These are phyloP conservation scores for Oryza coarctata DNA, from an alignment of 176 grass and related monocot genomes.

Conservation along the genomic window DNA sequence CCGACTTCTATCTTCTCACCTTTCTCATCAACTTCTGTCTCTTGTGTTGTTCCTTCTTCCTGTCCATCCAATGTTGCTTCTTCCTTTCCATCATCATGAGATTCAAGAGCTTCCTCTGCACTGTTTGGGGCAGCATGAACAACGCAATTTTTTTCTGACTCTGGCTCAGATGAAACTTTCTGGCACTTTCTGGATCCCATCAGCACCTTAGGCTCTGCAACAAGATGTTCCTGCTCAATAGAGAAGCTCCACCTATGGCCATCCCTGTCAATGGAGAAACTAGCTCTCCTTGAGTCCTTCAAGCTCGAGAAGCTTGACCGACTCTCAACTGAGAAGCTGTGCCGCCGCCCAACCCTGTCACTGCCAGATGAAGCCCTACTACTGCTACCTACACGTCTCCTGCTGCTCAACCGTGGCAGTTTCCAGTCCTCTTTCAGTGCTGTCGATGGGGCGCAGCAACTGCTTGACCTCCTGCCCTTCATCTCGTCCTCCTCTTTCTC, in stretches of 20 bases:
- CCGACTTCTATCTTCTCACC: conserved; percentile 28
- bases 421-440: conserved; percentile 61
- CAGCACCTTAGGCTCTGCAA: conserved; percentile 58
- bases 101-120: conserved; percentile 42
- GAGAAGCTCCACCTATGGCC: conserved; percentile 85
- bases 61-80: conserved; percentile 28
- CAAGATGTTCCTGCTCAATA: conserved; percentile 78
- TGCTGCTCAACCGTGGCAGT: conserved; percentile 50
- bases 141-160: conserved; percentile 37
- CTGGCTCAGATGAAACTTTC: conserved; percentile 47
- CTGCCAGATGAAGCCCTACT: conserved; percentile 45
- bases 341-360: conserved; percentile 58
- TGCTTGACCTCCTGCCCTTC: conserved; percentile 59
- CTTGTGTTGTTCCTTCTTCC: conserved; percentile 40
- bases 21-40: not conserved
- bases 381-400: conserved; percentile 42
- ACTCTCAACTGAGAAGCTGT: conserved; percentile 83
- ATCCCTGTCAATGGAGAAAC: conserved; percentile 85
- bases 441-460: conserved; percentile 47
- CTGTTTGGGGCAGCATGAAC: conserved; percentile 42
- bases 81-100: conserved; percentile 37
- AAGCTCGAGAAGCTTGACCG: conserved; percentile 59
- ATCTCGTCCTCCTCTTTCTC: conserved; percentile 35
- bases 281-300: conserved; percentile 75
- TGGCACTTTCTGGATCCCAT: conserved; percentile 60